phyloP scores from a whole-genome alignment of 495 filamentous ascomycete genomes.

The Hyphodiscus hymeniophilus region DNA sequence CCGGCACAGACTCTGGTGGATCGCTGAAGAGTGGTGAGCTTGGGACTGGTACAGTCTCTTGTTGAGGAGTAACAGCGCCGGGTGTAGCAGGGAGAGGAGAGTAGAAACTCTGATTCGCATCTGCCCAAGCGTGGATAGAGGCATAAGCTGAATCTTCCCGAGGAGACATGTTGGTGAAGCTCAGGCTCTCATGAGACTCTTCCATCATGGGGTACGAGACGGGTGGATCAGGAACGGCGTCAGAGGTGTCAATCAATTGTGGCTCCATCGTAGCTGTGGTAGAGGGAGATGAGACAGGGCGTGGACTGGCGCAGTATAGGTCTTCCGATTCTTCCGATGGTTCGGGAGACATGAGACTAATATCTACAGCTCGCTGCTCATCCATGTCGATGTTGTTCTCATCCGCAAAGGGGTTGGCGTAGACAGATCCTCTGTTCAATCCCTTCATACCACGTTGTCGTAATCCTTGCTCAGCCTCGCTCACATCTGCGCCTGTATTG shows the following conservation, averaged over 20 bases:
- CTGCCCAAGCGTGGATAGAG: conserved; percentile 50
- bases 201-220: conserved; percentile 16
- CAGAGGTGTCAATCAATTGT: conserved; percentile 19
- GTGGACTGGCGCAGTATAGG: conserved; percentile 28
- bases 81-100: conserved; percentile 40
- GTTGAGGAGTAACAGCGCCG: conserved; percentile 9
- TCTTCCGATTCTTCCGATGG: conserved; percentile 28
- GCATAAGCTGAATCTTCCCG: conserved; percentile 33
- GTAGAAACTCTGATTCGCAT: conserved; percentile 35
- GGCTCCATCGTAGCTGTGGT: conserved; percentile 15
- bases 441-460: conserved; percentile 44
- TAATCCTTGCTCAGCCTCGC: conserved; percentile 25
- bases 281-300: conserved; percentile 4
- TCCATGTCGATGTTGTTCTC: conserved; percentile 42
- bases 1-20: conserved; percentile 23
- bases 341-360: conserved; percentile 37
- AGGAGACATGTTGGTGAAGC: conserved; percentile 18
- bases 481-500: conserved; percentile 36
- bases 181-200: conserved; percentile 1
- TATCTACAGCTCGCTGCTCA: conserved; percentile 22
- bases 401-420: conserved; percentile 53
- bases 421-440: conserved; percentile 38
- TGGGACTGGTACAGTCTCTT: conserved; percentile 1
- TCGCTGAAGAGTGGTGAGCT: conserved; percentile 16
- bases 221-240: conserved; percentile 21